Base-by-base conservation (phyloP, 2,329 filamentous ascomycete genomes). In the Boeremia exigua region DNA sequence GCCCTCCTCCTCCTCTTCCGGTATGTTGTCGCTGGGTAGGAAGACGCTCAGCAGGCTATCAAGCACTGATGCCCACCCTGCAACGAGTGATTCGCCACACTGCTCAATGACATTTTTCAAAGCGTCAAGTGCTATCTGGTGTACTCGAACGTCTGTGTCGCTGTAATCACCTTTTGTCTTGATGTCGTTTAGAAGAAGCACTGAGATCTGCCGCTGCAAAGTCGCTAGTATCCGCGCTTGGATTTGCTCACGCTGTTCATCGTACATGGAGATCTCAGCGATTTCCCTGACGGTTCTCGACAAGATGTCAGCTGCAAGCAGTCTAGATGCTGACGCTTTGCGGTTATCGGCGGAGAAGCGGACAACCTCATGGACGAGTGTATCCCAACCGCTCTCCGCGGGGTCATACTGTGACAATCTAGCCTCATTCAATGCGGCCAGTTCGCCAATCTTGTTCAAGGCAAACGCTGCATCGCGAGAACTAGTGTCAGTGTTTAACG, bases 41-140 rank as follows among this genome's bases (percentile, higher is more conserved):
- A 97, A 96, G 2, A 94, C 90, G 67, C 87, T 93, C 60, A 88
- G 86, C 60, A 98, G 89, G 58, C 97, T 88, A 39, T 90, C 87
- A 63, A 99, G 95, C 0, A 92, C 87, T 44, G 91, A 84, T 43
- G 89, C 85, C 95, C 95, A 99, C 4, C 92, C 93, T 61, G 86
- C 88, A 12, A 89, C 81, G 6, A 98, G 82, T 0, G 86, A 87
- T 70, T 99, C 93, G 8, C 94, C 95, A 65, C 89, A 94, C 59
- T 92, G 89, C 69, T 98, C 94, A 2, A 99, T 82, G 17, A 97
- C 86, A 51, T 83, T 88, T 72, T 92, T 92, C 6, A 96, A 79
- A 0, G 90, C 88, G 61, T 96, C 91, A 1, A 96, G 82, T 23
- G 91, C 82, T 48, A 90, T 86, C 60, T 88, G 88, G 71, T 96